phyloP scores from a whole-genome alignment of 2,329 filamentous ascomycete genomes.

The Fusarium liriodendri region DNA sequence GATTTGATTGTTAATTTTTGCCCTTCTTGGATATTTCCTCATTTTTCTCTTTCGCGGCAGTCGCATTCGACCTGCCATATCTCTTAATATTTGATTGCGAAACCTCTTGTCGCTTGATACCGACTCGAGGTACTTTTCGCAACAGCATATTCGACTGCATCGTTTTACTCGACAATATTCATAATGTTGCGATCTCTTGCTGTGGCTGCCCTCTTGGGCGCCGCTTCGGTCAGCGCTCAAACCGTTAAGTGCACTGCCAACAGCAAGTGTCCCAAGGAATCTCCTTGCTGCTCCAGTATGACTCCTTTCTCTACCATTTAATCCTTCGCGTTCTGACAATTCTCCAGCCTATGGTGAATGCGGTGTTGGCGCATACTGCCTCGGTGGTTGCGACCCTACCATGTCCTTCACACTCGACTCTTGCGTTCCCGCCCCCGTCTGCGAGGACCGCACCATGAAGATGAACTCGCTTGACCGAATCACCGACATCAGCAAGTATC shows the following conservation, averaged over 20 bases:
- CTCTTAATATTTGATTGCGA: conserved; percentile 17
- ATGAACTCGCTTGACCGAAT: conserved; percentile 79
- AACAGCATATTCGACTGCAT: conserved; percentile 5
- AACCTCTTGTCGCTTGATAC: conserved; percentile 10
- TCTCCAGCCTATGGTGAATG: conserved; percentile 87
- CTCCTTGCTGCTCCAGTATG: conserved; percentile 85
- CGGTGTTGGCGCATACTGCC: conserved; percentile 92
- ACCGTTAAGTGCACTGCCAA: conserved; percentile 57
- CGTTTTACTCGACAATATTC: conserved; percentile 23
- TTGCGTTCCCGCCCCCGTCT: conserved; percentile 86
- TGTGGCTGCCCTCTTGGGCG: conserved; percentile 48
- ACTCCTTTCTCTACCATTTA: not conserved
- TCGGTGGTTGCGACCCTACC: conserved; percentile 92
- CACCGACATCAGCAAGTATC: conserved; percentile 80
- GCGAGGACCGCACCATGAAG: conserved; percentile 77
- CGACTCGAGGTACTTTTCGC: conserved; percentile 11
- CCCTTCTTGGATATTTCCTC: not conserved
- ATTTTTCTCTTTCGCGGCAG: conserved; percentile 11
- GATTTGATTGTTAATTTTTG: conserved; percentile 8
- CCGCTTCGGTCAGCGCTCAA: conserved; percentile 45
- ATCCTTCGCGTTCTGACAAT: conserved; percentile 29
- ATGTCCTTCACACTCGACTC: conserved; percentile 86
- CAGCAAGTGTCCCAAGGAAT: conserved; percentile 75
- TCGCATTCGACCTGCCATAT: conserved; percentile 15
- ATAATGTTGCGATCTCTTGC: conserved; percentile 49